phyloP scores from a whole-genome alignment of 306 rosid species.

The Boehmeria nivea region DNA sequence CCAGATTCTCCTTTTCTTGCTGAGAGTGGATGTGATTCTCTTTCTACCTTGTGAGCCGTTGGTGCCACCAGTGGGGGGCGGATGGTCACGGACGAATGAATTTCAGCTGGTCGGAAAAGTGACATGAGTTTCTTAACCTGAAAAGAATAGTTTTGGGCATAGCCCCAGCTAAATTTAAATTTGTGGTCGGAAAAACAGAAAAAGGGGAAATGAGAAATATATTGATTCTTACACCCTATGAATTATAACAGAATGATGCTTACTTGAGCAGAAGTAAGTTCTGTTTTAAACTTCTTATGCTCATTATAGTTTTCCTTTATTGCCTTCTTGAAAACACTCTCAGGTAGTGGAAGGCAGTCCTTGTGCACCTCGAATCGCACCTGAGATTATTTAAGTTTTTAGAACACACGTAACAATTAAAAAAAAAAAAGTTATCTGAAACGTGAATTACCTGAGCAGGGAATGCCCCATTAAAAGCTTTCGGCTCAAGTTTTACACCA shows the following conservation, averaged over 20 bases:
- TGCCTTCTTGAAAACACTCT: constrained; percentile 71
- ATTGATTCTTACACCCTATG: too few relatives aligned
- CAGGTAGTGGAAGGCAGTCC: constrained; percentile 82
- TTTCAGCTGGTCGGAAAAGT: constrained; percentile 62
- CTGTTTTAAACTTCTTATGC: constrained; percentile 65
- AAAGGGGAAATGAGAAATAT: neutral
- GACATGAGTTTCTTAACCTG: constrained; percentile 74
- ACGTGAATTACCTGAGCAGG: constrained; percentile 99
- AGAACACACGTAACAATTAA: too few relatives aligned
- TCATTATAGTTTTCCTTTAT: constrained; percentile 71
- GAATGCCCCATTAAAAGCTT: constrained; percentile 79
- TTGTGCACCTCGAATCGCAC: constrained; percentile 62
- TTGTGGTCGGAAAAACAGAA: neutral
- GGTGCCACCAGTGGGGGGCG: constrained; percentile 14
- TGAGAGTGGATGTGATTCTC: constrained; percentile 20
- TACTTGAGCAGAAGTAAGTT: constrained; percentile 74
- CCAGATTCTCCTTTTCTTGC: constrained; percentile 2
- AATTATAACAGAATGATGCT: constrained; percentile 7
- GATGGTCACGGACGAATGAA: constrained; percentile 26
- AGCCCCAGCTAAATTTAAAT: neutral
- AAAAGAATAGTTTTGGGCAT: neutral
- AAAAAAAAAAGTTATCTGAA: too few relatives aligned
- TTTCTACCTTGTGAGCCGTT: constrained; percentile 19
- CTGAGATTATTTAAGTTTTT: constrained; percentile 38
- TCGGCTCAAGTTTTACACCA: constrained; percentile 78